Evolutionary conservation across 164 flowering plant genomes (phyloP).

Genomic region (Dillenia turbinata): DNA sequence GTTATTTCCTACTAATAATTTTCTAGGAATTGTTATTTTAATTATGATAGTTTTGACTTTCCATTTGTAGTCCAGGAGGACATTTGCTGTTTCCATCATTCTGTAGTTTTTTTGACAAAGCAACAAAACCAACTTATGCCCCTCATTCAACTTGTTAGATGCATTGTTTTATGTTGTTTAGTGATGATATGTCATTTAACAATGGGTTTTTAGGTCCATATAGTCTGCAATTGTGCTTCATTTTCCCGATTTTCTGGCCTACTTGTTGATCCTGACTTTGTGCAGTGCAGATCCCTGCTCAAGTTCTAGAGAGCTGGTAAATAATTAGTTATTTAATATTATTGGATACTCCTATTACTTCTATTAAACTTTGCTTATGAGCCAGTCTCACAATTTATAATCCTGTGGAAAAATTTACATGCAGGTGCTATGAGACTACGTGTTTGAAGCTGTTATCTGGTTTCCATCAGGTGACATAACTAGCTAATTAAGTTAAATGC

Average conservation of each 20-base stretch:
- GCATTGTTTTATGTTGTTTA: too few species aligned
- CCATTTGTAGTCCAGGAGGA: too few species aligned
- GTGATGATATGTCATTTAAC: not conserved
- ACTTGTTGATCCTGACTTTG: constrained; percentile 83
- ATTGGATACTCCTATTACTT: not conserved
- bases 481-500: not conserved
- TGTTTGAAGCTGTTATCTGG: constrained; percentile 84
- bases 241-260: constrained; percentile 89
- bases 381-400: not conserved
- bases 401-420: constrained; percentile 12
- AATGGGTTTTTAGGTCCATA: constrained; percentile 59
- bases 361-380: not conserved
- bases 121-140: too few species aligned
- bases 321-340: not conserved
- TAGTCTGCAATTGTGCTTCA: constrained; percentile 84
- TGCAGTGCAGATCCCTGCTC: constrained; percentile 90
- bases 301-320: constrained; percentile 81
- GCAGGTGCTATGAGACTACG: constrained; percentile 81
- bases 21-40: too few species aligned
- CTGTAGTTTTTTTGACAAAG: too few species aligned
- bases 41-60: too few species aligned
- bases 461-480: constrained; percentile 67
- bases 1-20: too few species aligned
- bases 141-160: too few species aligned
- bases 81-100: too few species aligned